These are phyloP conservation scores for Thielaviopsis populi DNA, from an alignment of 2,329 filamentous ascomycete genomes.

Conservation along the genomic window DNA sequence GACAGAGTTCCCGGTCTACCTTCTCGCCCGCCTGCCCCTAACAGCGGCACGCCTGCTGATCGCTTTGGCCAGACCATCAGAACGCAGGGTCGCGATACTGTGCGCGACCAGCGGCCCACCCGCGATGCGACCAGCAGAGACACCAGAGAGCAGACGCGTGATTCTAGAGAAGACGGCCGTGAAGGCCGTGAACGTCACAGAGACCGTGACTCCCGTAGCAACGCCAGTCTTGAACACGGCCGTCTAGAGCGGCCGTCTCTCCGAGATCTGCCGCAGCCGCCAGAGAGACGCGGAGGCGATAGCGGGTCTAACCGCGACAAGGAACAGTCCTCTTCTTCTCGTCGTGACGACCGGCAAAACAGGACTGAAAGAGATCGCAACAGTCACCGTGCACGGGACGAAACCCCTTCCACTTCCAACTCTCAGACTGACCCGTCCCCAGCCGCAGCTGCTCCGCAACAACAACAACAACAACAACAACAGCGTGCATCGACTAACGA, in stretches of 20 bases:
- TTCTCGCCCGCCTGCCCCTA: constrained; percentile 15
- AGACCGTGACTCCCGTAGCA: constrained; percentile 12
- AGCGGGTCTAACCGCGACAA: constrained; percentile 6
- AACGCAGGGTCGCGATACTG: neutral
- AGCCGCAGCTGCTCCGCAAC: constrained; percentile 22
- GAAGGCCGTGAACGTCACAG: constrained; percentile 7
- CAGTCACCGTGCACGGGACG: constrained; percentile 17
- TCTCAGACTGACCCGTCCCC: constrained; percentile 16
- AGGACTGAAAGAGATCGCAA: constrained; percentile 22
- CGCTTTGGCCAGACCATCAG: constrained; percentile 7
- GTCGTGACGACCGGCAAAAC: constrained; percentile 15
- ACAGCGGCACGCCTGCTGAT: constrained; percentile 17
- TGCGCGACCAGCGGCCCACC: constrained; percentile 8
- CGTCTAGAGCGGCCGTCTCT: constrained; percentile 18
- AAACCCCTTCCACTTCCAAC: constrained; percentile 16
- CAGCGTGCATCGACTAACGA: constrained; percentile 24
- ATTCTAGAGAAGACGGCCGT: neutral
- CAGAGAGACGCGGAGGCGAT: constrained; percentile 31
- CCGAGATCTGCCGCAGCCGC: constrained; percentile 30
- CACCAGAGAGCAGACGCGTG: neutral
- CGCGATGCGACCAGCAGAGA: constrained; percentile 9
- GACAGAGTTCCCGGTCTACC: constrained; percentile 10
- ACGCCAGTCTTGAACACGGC: constrained; percentile 11
- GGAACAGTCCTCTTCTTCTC: constrained; percentile 9
- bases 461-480: constrained; percentile 18